phyloP scores from a whole-genome alignment of 129 eudicot genomes.

The Mikania micrantha region DNA sequence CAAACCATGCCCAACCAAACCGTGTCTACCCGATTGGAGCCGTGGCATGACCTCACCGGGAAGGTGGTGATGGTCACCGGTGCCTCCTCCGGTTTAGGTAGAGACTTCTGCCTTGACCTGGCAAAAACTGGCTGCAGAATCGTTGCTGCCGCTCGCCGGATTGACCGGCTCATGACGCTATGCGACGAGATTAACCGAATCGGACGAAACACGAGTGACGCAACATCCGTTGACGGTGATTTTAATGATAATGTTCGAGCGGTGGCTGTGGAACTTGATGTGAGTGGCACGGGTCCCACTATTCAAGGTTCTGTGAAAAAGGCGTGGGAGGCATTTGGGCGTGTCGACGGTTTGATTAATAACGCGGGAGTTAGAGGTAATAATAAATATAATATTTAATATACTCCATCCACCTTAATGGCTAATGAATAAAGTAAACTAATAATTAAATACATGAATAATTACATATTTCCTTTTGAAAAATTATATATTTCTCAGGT shows the following conservation, averaged over 20 bases:
- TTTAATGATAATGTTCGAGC: slow-evolving; percentile 3
- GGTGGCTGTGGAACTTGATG: slow-evolving; percentile 26
- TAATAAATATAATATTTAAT: neutral
- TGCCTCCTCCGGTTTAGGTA: slow-evolving; percentile 75
- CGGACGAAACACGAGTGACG: neutral
- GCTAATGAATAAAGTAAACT: neutral
- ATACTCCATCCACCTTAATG: neutral
- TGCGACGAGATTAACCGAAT: slow-evolving; percentile 48
- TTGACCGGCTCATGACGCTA: slow-evolving; percentile 46
- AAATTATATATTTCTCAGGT: too few relatives aligned
- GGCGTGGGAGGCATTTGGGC: slow-evolving; percentile 30
- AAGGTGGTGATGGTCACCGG: slow-evolving; percentile 87
- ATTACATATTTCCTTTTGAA: too few relatives aligned
- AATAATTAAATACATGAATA: too few relatives aligned
- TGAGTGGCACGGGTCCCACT: slow-evolving; percentile 11
- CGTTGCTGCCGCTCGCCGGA: slow-evolving; percentile 75
- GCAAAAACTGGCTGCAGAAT: slow-evolving; percentile 64
- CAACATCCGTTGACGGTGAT: neutral
- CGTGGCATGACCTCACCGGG: slow-evolving; percentile 45
- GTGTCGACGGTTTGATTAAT: slow-evolving; percentile 42
- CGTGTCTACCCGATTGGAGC: slow-evolving; percentile 24
- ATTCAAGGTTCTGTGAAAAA: slow-evolving; percentile 25
- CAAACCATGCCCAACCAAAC: neutral
- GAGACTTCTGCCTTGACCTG: slow-evolving; percentile 56
- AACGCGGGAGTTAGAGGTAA: slow-evolving; percentile 63